Conservation (phyloP, 768 basidiomycete genomes). For the Suillus occidentalis region DNA sequence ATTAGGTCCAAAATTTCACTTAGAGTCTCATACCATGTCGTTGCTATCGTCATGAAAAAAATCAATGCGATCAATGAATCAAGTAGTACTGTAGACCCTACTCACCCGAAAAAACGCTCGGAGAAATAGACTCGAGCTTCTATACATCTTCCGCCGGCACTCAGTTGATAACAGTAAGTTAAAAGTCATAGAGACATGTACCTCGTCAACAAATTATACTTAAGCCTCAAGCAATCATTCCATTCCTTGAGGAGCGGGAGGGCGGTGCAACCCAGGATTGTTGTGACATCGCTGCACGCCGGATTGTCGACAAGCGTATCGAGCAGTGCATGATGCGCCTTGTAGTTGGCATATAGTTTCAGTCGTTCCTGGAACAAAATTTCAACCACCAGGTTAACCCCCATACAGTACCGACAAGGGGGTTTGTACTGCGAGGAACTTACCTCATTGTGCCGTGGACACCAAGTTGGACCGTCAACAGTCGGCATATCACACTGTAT, state of each 20-base stretch:
- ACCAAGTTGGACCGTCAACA: constrained; percentile 21
- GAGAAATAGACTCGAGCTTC: constrained; percentile 38
- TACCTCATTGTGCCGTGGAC: constrained; percentile 33
- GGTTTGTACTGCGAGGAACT: constrained; percentile 1
- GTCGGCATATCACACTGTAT: constrained; percentile 15
- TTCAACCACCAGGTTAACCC: not conserved
- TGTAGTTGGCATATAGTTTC: constrained; percentile 39
- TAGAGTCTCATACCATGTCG: constrained; percentile 21
- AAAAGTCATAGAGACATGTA: constrained; percentile 7
- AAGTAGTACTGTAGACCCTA: not conserved
- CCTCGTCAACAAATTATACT: constrained; percentile 36
- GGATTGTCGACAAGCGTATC: constrained; percentile 28
- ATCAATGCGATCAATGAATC: not conserved
- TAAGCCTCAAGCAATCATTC: constrained; percentile 31
- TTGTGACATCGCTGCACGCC: constrained; percentile 24
- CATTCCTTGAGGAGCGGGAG: constrained; percentile 33
- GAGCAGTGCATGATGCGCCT: constrained; percentile 33
- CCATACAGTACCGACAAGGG: not conserved
- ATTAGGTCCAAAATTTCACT: not conserved
- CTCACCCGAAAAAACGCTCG: constrained; percentile 42
- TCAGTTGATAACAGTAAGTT: not conserved
- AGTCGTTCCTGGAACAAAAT: constrained; percentile 28
- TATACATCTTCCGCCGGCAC: constrained; percentile 32
- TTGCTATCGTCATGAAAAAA: constrained; percentile 10
- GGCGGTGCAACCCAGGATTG: constrained; percentile 29